Evolutionary conservation across 2,329 filamentous ascomycete species (phyloP).

Genomic region (Penicillium concentricum): DNA sequence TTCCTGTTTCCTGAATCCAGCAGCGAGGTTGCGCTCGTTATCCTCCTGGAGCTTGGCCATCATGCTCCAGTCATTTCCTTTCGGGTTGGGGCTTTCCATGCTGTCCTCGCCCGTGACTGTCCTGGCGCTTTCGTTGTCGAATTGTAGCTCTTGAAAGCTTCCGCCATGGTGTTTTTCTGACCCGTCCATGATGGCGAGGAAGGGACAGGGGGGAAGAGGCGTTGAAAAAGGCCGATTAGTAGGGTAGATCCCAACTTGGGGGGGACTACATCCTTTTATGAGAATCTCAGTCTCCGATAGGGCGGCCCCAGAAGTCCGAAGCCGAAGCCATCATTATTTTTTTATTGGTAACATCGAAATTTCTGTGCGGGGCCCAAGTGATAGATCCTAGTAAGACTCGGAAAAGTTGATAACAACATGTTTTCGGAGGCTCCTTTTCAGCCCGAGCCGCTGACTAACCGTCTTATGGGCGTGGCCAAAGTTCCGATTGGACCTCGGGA

Average conservation of each 20-base stretch:
- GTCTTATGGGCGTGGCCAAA: not conserved
- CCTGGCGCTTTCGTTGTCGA: conserved; percentile 30
- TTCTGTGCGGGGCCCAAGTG: not conserved
- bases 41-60: conserved; percentile 50
- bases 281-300: not conserved
- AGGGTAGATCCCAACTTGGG: not conserved
- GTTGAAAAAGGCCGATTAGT: not conserved
- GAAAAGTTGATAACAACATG: too few relatives aligned
- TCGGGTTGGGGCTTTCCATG: conserved; percentile 10
- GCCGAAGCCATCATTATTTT: not conserved
- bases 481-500: not conserved
- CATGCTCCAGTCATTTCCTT: conserved; percentile 50
- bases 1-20: conserved; percentile 50
- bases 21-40: conserved; percentile 46
- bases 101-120: conserved; percentile 29
- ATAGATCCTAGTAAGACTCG: not conserved
- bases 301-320: not conserved
- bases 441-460: not conserved
- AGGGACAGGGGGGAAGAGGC: too few relatives aligned
- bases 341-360: not conserved
- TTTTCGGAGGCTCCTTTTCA: not conserved
- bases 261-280: conserved; percentile 1
- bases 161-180: conserved; percentile 6
- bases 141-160: conserved; percentile 14
- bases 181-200: conserved; percentile 7